Percentiles rank a stretch among this genome's conserved stretches.
These are phyloP conservation scores for Candida michaelii DNA, from an alignment of 805 yeast species.

Conservation along the genomic window DNA sequence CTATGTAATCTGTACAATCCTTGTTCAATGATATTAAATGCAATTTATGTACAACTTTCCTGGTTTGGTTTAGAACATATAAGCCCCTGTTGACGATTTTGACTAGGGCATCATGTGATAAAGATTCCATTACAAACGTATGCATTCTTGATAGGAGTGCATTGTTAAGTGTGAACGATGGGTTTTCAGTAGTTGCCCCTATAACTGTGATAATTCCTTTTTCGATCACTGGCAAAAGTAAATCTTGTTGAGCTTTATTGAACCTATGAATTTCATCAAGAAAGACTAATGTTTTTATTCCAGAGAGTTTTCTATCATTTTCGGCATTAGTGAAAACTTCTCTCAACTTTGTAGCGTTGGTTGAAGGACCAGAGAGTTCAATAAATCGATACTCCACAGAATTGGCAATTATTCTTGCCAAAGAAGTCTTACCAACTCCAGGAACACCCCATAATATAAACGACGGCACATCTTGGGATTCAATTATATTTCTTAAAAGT, in stretches of 20 bases:
- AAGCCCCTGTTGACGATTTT: constrained; percentile 38
- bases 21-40: constrained; percentile 53
- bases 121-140: constrained; percentile 44
- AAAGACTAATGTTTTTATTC: constrained; percentile 41
- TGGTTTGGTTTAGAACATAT: constrained; percentile 52
- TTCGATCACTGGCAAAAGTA: constrained; percentile 42
- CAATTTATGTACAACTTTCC: constrained; percentile 51
- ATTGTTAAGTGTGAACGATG: constrained; percentile 42
- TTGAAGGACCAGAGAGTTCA: constrained; percentile 42
- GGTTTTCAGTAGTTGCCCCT: constrained; percentile 66
- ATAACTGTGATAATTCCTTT: constrained; percentile 39
- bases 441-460: constrained; percentile 46
- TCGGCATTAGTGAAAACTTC: constrained; percentile 39
- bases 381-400: constrained; percentile 31
- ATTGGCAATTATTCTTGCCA: constrained; percentile 40
- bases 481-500: constrained; percentile 32
- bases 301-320: constrained; percentile 34
- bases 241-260: constrained; percentile 44
- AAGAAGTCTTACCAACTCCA: constrained; percentile 45
- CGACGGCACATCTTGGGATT: constrained; percentile 37
- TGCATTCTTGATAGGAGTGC: constrained; percentile 46
- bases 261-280: constrained; percentile 46
- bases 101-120: constrained; percentile 30
- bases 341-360: constrained; percentile 34
- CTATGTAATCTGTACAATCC: constrained; percentile 64